A percentile compares a stretch with the other conserved stretches of the same genome.
Evolutionary conservation across 495 filamentous ascomycete species (phyloP).

Genomic region (Lophiostoma macrostomum): DNA sequence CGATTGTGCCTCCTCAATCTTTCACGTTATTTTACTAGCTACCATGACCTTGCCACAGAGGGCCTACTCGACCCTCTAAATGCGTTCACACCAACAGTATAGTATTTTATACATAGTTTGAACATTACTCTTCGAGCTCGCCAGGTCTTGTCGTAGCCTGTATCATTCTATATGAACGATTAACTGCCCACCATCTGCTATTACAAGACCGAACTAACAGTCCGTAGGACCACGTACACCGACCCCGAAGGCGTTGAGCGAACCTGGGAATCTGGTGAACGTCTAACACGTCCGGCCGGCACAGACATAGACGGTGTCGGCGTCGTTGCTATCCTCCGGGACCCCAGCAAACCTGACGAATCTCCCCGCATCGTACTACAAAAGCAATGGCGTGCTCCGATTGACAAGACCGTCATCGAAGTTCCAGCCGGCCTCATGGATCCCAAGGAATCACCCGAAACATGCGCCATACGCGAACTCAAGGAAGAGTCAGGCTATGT

Average conservation of each 20-base stretch:
- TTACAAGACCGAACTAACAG: too few relatives aligned
- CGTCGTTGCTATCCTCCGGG: constrained; percentile 80
- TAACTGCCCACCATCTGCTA: too few relatives aligned
- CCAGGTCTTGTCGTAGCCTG: too few relatives aligned
- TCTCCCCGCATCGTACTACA: constrained; percentile 57
- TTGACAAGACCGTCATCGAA: constrained; percentile 75
- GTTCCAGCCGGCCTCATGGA: constrained; percentile 85
- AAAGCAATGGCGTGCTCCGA: constrained; percentile 75
- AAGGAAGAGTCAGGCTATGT: constrained; percentile 90
- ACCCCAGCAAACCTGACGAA: constrained; percentile 60
- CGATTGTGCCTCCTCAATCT: not conserved
- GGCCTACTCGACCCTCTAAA: too few relatives aligned
- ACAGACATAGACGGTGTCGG: constrained; percentile 81
- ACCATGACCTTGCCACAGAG: not conserved
- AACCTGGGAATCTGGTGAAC: constrained; percentile 34
- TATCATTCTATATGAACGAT: too few relatives aligned
- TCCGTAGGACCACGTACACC: constrained; percentile 32
- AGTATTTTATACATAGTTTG: too few relatives aligned
- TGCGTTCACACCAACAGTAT: too few relatives aligned
- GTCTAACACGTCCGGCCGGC: constrained; percentile 32
- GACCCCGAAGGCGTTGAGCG: constrained; percentile 31
- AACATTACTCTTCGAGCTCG: too few relatives aligned
- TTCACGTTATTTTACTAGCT: not conserved
- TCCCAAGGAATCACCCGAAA: constrained; percentile 70
- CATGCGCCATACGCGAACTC: constrained; percentile 77